phyloP scores from a whole-genome alignment of 2,329 filamentous ascomycete species.

The Penicillium sp. region DNA sequence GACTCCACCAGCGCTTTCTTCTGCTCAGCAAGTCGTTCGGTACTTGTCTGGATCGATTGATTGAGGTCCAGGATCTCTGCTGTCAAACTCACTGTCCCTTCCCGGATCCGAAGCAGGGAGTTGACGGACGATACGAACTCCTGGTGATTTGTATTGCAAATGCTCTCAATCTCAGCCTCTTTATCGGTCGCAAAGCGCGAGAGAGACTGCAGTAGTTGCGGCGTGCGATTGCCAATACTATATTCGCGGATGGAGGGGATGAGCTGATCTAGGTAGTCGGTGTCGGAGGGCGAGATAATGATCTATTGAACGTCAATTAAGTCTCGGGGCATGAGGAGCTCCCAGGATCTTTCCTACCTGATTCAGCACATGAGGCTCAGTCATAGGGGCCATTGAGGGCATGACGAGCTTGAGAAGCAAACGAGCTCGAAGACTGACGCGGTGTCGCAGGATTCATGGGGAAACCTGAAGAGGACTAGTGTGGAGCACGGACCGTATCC shows the following conservation, averaged over 20 bases:
- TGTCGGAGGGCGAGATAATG: conserved; percentile 84
- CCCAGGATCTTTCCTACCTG: conserved; percentile 7
- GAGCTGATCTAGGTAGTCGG: conserved; percentile 91
- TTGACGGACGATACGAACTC: conserved; percentile 94
- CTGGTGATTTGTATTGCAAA: conserved; percentile 93
- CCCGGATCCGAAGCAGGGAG: conserved; percentile 85
- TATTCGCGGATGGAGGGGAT: conserved; percentile 94
- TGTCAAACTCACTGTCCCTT: conserved; percentile 84
- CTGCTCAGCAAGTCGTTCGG: conserved; percentile 88
- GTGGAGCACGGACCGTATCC: neutral
- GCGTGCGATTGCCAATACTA: conserved; percentile 68
- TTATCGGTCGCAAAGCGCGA: conserved; percentile 80
- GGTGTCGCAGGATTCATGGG: neutral
- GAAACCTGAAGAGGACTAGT: neutral
- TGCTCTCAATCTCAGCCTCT: conserved; percentile 87
- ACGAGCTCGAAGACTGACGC: neutral
- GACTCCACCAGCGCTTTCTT: conserved; percentile 94
- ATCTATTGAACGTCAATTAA: conserved; percentile 58
- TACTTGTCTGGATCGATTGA: conserved; percentile 91
- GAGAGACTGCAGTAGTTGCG: conserved; percentile 72
- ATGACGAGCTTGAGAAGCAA: conserved; percentile 3
- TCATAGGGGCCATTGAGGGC: conserved; percentile 16
- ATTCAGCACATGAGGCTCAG: conserved; percentile 24
- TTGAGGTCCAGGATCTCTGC: conserved; percentile 89
- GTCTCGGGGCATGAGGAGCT: no score